phyloP scores from a whole-genome alignment of 768 basidiomycete species.

The Clathrus columnatus region DNA sequence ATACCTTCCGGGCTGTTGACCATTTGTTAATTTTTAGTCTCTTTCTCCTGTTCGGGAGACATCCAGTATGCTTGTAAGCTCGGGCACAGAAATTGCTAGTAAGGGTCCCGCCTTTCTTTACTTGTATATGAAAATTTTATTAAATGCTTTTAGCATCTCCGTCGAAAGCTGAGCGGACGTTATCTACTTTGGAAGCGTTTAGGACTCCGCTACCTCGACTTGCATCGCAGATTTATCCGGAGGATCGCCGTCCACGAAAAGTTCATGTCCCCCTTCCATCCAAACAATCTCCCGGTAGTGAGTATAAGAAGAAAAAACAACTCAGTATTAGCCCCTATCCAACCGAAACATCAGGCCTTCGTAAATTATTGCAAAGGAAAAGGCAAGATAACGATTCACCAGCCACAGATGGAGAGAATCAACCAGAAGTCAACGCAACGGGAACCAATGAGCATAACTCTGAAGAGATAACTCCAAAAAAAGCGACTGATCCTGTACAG shows the following conservation, averaged over 20 bases:
- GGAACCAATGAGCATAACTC: neutral
- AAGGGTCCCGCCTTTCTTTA: neutral
- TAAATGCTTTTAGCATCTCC: neutral
- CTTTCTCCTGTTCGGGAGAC: constrained; percentile 1
- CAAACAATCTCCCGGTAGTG: constrained; percentile 1
- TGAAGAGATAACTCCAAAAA: neutral
- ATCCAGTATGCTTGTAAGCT: neutral
- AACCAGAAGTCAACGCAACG: neutral
- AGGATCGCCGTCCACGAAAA: constrained; percentile 5
- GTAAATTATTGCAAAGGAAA: constrained; percentile 5
- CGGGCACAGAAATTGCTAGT: neutral
- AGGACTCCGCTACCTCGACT: constrained; percentile 3
- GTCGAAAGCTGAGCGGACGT: neutral
- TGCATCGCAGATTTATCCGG: neutral
- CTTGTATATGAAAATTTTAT: neutral
- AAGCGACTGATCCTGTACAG: neutral
- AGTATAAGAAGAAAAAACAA: neutral
- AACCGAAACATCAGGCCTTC: constrained; percentile 4
- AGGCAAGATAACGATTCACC: neutral
- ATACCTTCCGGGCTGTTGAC: neutral
- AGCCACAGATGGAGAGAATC: neutral
- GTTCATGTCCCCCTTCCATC: constrained; percentile 9
- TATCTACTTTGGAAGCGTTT: neutral
- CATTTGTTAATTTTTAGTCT: neutral
- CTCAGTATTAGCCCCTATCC: neutral